Evolutionary conservation across 2,329 filamentous ascomycete genomes (phyloP).

Genomic region (Monilinia laxa): DNA sequence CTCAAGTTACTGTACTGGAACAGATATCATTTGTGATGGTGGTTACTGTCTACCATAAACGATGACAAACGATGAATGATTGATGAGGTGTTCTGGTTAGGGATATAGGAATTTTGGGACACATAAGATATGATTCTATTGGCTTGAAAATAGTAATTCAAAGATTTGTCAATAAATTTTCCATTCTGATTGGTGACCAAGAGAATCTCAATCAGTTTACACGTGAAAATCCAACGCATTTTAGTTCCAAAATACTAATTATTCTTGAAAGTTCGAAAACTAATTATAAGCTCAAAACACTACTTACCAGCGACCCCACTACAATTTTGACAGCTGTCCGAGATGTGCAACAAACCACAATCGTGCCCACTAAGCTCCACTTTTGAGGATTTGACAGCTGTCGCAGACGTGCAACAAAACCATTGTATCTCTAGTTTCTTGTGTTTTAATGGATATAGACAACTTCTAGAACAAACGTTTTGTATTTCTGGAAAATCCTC

Average conservation of each 20-base stretch:
- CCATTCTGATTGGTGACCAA: not conserved
- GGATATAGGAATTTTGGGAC: not conserved
- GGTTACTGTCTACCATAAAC: slow-evolving; percentile 22
- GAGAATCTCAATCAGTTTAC: not conserved
- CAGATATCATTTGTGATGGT: slow-evolving; percentile 68
- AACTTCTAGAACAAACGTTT: not conserved
- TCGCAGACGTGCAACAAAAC: slow-evolving; percentile 15
- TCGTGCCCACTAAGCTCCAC: not conserved
- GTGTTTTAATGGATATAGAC: not conserved
- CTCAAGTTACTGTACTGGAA: slow-evolving; percentile 76
- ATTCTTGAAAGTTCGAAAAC: not conserved
- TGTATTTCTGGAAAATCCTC: not conserved
- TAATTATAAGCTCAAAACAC: not conserved
- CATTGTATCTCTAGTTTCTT: not conserved
- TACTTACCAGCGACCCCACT: not conserved
- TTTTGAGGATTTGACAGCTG: slow-evolving; percentile 9
- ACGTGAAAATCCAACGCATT: not conserved
- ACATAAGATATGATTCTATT: not conserved
- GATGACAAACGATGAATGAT: not conserved
- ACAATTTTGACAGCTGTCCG: slow-evolving; percentile 6
- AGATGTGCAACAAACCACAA: slow-evolving; percentile 10
- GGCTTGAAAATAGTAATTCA: not conserved
- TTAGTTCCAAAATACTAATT: not conserved
- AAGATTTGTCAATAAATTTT: not conserved
- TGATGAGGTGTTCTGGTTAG: slow-evolving; percentile 15